Percentiles rank a stretch among this genome's conserved stretches.
Evolutionary conservation across 768 basidiomycete genomes (phyloP).

Genomic region (Macrolepiota dolichaula): DNA sequence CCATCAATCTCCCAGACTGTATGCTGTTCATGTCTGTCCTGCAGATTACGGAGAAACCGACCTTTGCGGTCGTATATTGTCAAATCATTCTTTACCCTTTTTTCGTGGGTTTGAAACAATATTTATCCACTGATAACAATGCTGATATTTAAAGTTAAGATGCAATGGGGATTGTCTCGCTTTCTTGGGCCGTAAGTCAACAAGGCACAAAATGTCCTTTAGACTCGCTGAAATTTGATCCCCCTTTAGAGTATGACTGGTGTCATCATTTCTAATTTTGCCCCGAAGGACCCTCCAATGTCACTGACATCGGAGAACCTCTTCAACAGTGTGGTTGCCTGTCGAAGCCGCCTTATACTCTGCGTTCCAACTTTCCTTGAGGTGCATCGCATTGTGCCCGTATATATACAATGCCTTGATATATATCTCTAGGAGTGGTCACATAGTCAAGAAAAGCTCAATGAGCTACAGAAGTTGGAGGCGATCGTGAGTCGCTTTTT

Average conservation of each 20-base stretch:
- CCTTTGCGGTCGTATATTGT: slow-evolving; percentile 18
- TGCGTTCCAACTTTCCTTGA: slow-evolving; percentile 21
- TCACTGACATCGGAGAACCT: slow-evolving; percentile 17
- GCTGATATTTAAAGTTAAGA: background rate
- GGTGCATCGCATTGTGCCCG: slow-evolving; percentile 6
- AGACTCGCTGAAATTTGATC: background rate
- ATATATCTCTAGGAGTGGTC: slow-evolving; percentile 20
- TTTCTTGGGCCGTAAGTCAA: slow-evolving; percentile 15
- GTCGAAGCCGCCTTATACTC: slow-evolving; percentile 8
- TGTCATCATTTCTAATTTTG: slow-evolving; percentile 22
- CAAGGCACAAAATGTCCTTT: background rate
- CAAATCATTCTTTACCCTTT: slow-evolving; percentile 18
- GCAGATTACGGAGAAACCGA: slow-evolving; percentile 22
- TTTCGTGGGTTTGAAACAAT: slow-evolving; percentile 17
- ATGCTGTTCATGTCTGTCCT: background rate
- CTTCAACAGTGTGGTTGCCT: slow-evolving; percentile 11
- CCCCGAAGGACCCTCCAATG: slow-evolving; percentile 15
- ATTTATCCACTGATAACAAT: background rate
- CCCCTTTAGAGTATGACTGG: slow-evolving; percentile 12
- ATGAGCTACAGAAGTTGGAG: slow-evolving; percentile 15
- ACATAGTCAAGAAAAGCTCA: slow-evolving; percentile 13
- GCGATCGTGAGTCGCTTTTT: slow-evolving; percentile 16
- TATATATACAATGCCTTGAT: background rate
- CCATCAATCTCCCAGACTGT: background rate
- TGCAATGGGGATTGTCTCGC: slow-evolving; percentile 19